Percentiles rank a stretch among this genome's conserved stretches.
Evolutionary conservation across 139 green algal genomes (phyloP).

Genomic region (Chlorella sp.): DNA sequence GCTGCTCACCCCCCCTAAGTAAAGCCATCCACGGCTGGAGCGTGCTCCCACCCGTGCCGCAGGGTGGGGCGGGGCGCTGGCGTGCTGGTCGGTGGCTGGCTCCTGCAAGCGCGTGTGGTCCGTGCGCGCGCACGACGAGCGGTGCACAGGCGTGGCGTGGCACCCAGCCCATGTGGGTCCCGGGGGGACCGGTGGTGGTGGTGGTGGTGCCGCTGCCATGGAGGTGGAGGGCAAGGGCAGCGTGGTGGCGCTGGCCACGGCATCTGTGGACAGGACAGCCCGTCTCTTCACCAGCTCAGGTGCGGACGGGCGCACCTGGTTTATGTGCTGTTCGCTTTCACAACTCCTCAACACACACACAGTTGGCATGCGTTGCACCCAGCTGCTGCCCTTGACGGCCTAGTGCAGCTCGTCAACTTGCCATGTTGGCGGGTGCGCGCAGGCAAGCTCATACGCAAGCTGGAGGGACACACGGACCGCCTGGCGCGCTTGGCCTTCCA

Average conservation of each 20-base stretch:
- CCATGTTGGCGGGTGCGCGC: background rate
- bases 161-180: too few relatives aligned
- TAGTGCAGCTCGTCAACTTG: too few relatives aligned
- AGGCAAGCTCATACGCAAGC: slow-evolving; percentile 49
- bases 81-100: slow-evolving; percentile 60
- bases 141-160: slow-evolving; percentile 81
- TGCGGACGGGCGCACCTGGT: too few relatives aligned
- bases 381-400: too few relatives aligned
- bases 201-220: too few relatives aligned
- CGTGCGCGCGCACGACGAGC: slow-evolving; percentile 64
- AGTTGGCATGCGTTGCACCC: too few relatives aligned
- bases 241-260: slow-evolving; percentile 48
- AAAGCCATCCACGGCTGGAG: too few relatives aligned
- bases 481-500: slow-evolving; percentile 85
- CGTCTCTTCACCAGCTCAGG: slow-evolving; percentile 16
- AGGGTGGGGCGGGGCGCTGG: slow-evolving; percentile 69
- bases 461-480: slow-evolving; percentile 79
- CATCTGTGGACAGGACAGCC: slow-evolving; percentile 58
- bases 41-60: slow-evolving; percentile 1
- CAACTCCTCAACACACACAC: too few relatives aligned
- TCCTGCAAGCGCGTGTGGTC: slow-evolving; percentile 22
- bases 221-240: background rate
- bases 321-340: too few relatives aligned
- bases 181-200: too few relatives aligned
- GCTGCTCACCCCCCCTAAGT: too few relatives aligned